Percentiles rank a stretch among this genome's conserved stretches.
phyloP scores from a whole-genome alignment of 2,329 filamentous ascomycete species.

The Pestalotiopsis sp. region DNA sequence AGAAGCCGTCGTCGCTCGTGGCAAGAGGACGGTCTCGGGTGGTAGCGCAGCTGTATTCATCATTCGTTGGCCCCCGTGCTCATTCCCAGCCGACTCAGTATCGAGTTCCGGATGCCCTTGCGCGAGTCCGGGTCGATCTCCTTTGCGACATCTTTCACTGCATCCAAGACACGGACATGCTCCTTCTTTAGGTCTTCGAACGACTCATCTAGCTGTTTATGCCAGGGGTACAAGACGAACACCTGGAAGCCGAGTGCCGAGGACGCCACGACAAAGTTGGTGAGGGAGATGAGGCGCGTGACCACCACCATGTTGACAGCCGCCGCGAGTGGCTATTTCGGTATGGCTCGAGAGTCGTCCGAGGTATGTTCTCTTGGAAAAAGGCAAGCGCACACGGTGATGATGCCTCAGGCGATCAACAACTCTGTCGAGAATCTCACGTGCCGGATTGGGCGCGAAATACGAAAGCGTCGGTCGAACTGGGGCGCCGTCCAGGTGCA shows the following conservation, averaged over 20 bases:
- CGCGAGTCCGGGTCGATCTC: slow-evolving; percentile 30
- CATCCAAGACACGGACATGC: slow-evolving; percentile 48
- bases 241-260: slow-evolving; percentile 70
- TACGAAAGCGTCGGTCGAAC: no score
- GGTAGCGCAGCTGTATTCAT: background rate
- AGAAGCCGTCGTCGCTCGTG: background rate
- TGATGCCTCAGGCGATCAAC: no score
- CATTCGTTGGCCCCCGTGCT: background rate
- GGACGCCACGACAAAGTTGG: slow-evolving; percentile 67
- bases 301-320: slow-evolving; percentile 20
- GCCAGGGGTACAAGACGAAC: slow-evolving; percentile 72
- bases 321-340: background rate
- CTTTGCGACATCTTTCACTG: slow-evolving; percentile 36
- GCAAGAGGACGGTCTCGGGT: background rate
- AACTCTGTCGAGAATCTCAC: no score
- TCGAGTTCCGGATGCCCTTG: slow-evolving; percentile 30
- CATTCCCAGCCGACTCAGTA: slow-evolving; percentile 24
- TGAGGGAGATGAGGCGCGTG: slow-evolving; percentile 56
- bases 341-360: background rate
- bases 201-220: slow-evolving; percentile 64
- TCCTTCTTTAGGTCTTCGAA: slow-evolving; percentile 63
- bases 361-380: background rate
- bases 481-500: no score
- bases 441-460: no score
- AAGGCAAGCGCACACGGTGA: no score